Evolutionary conservation across 192 early-diverging fungal genomes (phyloP).

Genomic region (Entomortierella lignicola): DNA sequence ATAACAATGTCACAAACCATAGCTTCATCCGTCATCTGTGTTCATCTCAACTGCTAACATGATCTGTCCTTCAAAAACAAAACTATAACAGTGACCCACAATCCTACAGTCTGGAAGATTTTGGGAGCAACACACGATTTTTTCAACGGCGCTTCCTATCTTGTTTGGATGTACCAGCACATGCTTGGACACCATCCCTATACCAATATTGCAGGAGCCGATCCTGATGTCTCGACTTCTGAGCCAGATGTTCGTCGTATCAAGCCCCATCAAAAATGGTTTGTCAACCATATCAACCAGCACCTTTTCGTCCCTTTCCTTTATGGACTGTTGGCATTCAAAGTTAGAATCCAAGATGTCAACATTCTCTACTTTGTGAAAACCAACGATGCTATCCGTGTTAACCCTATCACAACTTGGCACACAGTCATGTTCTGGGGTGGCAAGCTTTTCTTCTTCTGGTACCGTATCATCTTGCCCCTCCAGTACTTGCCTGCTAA

Average conservation of each 20-base stretch:
- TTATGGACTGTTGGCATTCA: constrained; percentile 64
- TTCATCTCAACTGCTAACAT: too few relatives aligned
- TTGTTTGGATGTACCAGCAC: constrained; percentile 71
- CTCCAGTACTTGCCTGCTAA: constrained; percentile 38
- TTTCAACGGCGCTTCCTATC: constrained; percentile 66
- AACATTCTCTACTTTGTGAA: constrained; percentile 61
- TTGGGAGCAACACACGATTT: constrained; percentile 69
- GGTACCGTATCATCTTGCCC: constrained; percentile 61
- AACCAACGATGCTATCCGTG: constrained; percentile 60
- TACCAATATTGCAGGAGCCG: constrained; percentile 67
- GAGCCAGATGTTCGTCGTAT: constrained; percentile 67
- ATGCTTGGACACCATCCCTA: constrained; percentile 69
- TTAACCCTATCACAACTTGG: constrained; percentile 58
- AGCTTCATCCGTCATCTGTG: not conserved
- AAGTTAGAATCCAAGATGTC: constrained; percentile 64
- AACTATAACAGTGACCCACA: constrained; percentile 50
- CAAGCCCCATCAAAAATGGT: constrained; percentile 64
- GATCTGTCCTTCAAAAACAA: too few relatives aligned
- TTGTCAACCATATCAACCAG: constrained; percentile 60
- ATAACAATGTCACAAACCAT: not conserved
- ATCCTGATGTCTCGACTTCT: constrained; percentile 62
- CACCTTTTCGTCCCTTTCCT: constrained; percentile 62
- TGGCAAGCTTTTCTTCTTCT: constrained; percentile 66
- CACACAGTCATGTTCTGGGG: constrained; percentile 68
- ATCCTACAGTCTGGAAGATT: constrained; percentile 65